Evolutionary conservation across 2,329 filamentous ascomycete species (phyloP), one percentile per base, ranked within the genome.

Genomic region (Aspergillus fructus): DNA sequence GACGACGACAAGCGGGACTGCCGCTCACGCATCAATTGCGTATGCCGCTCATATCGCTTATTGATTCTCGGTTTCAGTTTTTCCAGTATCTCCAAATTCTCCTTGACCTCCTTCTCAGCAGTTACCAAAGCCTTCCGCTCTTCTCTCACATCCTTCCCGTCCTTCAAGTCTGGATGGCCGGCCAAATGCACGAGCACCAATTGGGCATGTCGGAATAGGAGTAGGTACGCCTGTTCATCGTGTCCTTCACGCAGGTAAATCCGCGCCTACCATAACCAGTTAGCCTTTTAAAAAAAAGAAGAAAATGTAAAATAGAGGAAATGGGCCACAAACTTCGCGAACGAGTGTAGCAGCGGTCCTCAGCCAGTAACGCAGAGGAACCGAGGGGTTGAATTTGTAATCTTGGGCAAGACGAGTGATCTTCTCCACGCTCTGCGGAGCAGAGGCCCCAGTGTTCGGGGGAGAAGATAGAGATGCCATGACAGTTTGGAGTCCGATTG

Each of bases 211-310:
- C 94, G 87, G 71, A 94, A 91, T n/a, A 96, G 84, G 58, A 97
- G 86, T 54, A 97, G 83, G 73, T 96, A 99, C 4, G 93, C 90
- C 69, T 94, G 89, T 66, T 92, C 86, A 62, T 91, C 86, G 74
- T 97, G 93, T 67, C 89, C 88, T 74, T 97, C 93, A 42, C 84
- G 83, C 67, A 94, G 83, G 71, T 96, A 96, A 66, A 93, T 91
- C 51, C 85, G 82, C 19, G 91, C 93, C 90, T 97, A 12, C 46
- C 23, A 12, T 27, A n/a, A 23, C 19, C 55, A 33, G 39, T 39
- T 34, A 39, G 34, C 17, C 19, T 21, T 52, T 11, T 30, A 11
- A 11, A 23, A 11, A 23, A 12, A 40, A 24, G 4, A 24, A 24
- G 5, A 21, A 21, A 19, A 19, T 19, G 19, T 19, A 19, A 19